Conservation (phyloP, 2,329 filamentous ascomycete species). For the Trichoderma sp. region DNA sequence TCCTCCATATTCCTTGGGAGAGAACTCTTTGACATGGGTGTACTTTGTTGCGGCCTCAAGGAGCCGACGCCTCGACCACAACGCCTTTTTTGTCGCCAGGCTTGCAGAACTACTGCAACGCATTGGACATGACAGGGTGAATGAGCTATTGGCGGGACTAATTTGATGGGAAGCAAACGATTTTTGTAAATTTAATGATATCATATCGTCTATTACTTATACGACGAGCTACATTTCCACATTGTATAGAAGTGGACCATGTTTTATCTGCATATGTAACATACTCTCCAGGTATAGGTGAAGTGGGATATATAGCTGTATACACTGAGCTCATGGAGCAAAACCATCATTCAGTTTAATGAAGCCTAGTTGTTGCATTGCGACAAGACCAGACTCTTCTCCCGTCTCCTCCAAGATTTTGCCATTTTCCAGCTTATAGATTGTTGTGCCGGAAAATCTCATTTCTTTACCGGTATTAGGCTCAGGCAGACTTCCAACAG, state of each 20-base stretch:
- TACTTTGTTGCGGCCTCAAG: constrained; percentile 4
- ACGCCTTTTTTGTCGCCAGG: background rate
- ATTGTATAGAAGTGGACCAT: background rate
- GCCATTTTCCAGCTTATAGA: constrained; percentile 21
- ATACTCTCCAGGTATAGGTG: background rate
- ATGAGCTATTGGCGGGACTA: constrained; percentile 2
- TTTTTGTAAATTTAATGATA: background rate
- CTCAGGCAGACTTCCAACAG: constrained; percentile 12
- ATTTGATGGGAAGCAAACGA: background rate
- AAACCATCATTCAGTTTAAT: constrained; percentile 7
- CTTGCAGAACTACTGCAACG: background rate
- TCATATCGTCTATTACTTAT: background rate
- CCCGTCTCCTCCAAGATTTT: constrained; percentile 25
- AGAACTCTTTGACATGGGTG: constrained; percentile 7
- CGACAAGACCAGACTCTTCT: constrained; percentile 11
- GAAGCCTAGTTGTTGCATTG: constrained; percentile 11
- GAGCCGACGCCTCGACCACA: background rate
- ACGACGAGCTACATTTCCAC: background rate
- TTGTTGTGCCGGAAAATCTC: constrained; percentile 24
- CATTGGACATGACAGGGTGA: background rate
- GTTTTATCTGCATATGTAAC: background rate
- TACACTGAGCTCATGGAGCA: background rate
- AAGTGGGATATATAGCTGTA: background rate
- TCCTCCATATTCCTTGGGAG: background rate
- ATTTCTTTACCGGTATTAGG: constrained; percentile 25